A percentile compares a stretch with the other conserved stretches of the same genome.
Evolutionary conservation across 441 rosid genomes (phyloP).

Genomic region (Jatropha multifida): DNA sequence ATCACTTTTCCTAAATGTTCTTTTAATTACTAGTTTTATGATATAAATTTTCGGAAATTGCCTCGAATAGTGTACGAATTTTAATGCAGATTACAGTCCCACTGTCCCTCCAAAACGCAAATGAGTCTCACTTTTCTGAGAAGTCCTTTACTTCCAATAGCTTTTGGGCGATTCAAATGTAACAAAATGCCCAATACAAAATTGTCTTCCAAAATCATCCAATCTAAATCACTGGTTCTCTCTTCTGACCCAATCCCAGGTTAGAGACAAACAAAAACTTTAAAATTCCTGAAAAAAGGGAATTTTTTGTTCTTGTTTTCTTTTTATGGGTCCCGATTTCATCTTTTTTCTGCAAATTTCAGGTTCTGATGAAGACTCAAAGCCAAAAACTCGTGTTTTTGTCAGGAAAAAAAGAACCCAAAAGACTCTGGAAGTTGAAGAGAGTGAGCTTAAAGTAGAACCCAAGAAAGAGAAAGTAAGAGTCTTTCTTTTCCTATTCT

Average conservation of each 20-base stretch:
- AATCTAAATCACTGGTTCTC: conserved; percentile 21
- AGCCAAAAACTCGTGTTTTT: conserved; percentile 44
- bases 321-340: background rate
- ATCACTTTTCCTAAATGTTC: too few relatives aligned
- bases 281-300: too few relatives aligned
- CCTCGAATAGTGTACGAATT: background rate
- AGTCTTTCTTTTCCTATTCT: conserved; percentile 7
- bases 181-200: conserved; percentile 36
- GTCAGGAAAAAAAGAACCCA: conserved; percentile 56
- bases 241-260: conserved; percentile 45
- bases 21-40: too few relatives aligned
- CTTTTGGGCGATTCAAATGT: conserved; percentile 22
- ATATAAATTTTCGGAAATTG: background rate
- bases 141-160: background rate
- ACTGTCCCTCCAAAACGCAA: background rate
- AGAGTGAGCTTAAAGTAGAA: conserved; percentile 28
- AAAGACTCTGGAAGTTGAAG: conserved; percentile 31
- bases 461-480: conserved; percentile 30
- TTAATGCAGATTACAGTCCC: background rate
- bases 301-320: background rate
- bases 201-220: conserved; percentile 37
- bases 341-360: conserved; percentile 12
- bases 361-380: conserved; percentile 28
- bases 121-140: conserved; percentile 13
- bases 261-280: conserved; percentile 4